Percentiles rank a stretch among this genome's conserved stretches.
Evolutionary conservation across 768 basidiomycete genomes (phyloP).

Genomic region (Nevesoporus exiguus): DNA sequence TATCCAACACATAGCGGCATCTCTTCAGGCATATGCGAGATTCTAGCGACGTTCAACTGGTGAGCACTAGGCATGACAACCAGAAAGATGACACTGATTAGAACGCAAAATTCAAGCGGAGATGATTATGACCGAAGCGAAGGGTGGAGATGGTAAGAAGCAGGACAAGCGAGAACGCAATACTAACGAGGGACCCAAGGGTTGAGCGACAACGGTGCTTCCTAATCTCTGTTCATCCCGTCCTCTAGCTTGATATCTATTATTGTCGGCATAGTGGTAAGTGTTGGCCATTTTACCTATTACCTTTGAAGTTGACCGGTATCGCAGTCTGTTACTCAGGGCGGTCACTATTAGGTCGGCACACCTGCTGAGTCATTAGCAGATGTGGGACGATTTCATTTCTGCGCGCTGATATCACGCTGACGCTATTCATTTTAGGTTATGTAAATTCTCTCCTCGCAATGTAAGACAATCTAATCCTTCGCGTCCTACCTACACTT

Average conservation of each 20-base stretch:
- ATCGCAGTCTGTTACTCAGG: constrained; percentile 7
- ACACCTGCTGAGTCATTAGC: constrained; percentile 7
- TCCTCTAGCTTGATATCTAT: constrained; percentile 10
- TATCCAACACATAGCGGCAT: too few relatives aligned
- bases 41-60: too few relatives aligned
- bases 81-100: too few relatives aligned
- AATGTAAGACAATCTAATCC: not conserved
- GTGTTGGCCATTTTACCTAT: not conserved
- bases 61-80: too few relatives aligned
- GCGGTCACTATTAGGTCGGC: constrained; percentile 9
- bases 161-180: too few relatives aligned
- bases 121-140: too few relatives aligned
- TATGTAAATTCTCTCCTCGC: constrained; percentile 15
- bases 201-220: too few relatives aligned
- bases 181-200: too few relatives aligned
- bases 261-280: constrained; percentile 5
- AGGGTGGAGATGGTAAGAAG: too few relatives aligned
- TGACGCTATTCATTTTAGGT: not conserved
- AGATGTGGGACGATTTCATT: constrained; percentile 7
- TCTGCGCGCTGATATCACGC: not conserved
- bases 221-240: not conserved
- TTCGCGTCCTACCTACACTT: not conserved
- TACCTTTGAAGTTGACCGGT: not conserved
- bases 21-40: too few relatives aligned
- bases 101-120: too few relatives aligned